Base-by-base conservation (phyloP, 139 green algal species). In the Coccomyxa sp. region DNA sequence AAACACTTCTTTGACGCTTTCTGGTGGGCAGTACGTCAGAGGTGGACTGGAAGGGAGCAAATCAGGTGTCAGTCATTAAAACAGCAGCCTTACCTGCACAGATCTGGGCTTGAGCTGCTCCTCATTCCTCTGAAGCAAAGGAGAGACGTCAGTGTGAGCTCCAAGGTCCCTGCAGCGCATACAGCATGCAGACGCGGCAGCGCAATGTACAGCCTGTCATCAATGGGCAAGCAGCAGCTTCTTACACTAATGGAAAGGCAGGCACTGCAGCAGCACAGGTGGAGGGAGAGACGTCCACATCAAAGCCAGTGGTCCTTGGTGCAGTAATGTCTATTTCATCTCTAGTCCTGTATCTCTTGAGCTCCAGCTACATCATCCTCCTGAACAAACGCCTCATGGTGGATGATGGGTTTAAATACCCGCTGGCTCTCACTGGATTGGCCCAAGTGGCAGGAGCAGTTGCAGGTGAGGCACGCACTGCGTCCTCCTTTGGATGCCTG, bases 351-450 rank as follows among this genome's bases (percentile, higher is more conserved):
- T 96, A 91, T 89, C 88, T 90, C 60, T 13, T 90, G 0, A 82
- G 79, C 18, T 95, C 91, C 28, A 88, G 82, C 15, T 75, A 77
- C 3, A 80, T 96, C 27, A 94, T 96, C 81, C 85, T 96, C 15
- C 58, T 91, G 30, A 95, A 95, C 88, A 95, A 94, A 76, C 7
- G 82, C 14, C 25, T 95, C 10, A 78, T 84, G 76, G 84, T 88
- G n/a, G 77, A 86, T n/a, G 74, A 83, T 21, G 91, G 88, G 58
- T 95, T 96, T 67, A 78, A 14, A 0, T 92, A 88, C 79, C 92
- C 92, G 7, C 85, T 91, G 32, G 84, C 88, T 31, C 87, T 95
- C 0, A 94, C 89, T 13, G 89, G 88, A 27, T 76, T 88, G 81
- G 88, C 88, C 0, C 90, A 93, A 84, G 63, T 92, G 79, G 82